Evolutionary conservation across 192 early-diverging fungal species (phyloP), one percentile per base, ranked within the genome.

Genomic region (Backusella morwellensis): DNA sequence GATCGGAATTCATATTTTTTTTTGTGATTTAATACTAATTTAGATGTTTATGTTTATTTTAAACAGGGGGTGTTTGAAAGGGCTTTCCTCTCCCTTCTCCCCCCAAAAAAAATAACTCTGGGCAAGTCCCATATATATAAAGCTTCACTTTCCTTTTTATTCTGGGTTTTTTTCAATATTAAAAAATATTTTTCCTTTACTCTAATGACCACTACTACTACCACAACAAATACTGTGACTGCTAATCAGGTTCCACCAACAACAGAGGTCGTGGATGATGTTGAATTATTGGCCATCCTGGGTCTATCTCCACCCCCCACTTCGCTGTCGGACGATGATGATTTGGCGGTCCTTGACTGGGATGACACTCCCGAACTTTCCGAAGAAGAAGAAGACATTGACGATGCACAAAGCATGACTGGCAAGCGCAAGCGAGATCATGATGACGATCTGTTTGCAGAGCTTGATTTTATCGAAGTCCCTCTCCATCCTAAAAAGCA

Each of bases 381-480:
- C 7, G 76, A 77, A 66, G 69, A 72, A 66, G 69, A 72, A 66
- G 77, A 78, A 47, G 77, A 78, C 12, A 71, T 68, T n/a, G 74
- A 78, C 32, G 73, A 75, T 19, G 38, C 35, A n/a, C 21, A 56
- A 35, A 75, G 73, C 34, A 29, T 75, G 6, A 29, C 21, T 19
- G 32, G 42, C 17, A 66, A 75, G 54, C 56, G 63, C n/a, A 75
- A 63, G 5, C 19, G 67, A 35, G 71, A 73, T 5, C 47, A 70
- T 40, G 78, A 79, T 17, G 63, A 73, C 12, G 67, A 79, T 74
- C 35, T 74, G 15, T 69, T 79, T 67, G 71, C 50, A 29, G 41
- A 74, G 40, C 56, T 74, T 11, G 78, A 79, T 47, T 74, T 79
- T 68, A 50, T 79, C n/a, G 72, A 79, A 50, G 78, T 79, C 1